Base-by-base conservation (phyloP, 2,329 filamentous ascomycete species). In the Fusarium heterosporum region DNA sequence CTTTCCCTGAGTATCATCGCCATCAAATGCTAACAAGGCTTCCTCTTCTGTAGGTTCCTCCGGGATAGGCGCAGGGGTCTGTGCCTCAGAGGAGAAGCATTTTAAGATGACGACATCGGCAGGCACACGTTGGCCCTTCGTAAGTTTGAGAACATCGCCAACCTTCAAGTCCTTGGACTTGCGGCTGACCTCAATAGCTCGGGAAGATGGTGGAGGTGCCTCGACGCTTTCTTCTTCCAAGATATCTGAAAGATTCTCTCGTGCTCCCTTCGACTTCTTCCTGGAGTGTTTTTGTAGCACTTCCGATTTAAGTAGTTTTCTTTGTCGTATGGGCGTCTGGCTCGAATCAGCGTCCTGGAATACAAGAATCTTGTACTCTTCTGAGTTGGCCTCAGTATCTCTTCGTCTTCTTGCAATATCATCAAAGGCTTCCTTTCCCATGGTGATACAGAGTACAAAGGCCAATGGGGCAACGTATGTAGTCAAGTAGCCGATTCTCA, bases 371-470 rank as follows among this genome's bases (percentile, higher is more conserved):
- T 87, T 90, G 74, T 97, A 98, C 55, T 89, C 88, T 76, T 99
- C 96, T 4, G 95, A 91, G 76, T 99, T 99, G 4, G 96, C 95
- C 78, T 99, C 96, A 16, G 90, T 91, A 77, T 99, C 96, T 74
- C 96, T 87, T 68, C 91, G 86, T 61, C 96, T 86, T 69, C 96
- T 84, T 53, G 89, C 91, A 72, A 99, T 92, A 77, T 99, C 96
- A 76, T 99, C 96, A 73, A 92, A 89, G 0, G 96, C 96, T 79
- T 99, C 96, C 77, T 99, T 99, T 17, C 93, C 94, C 73, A 99
- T 85, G 0, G 96, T 97, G 68, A 99, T 96, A 40, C 89, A 83
- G 40, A 99, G 86, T 62, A 99, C 96, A 78, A 97, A 97, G 1
- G 90, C 93, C 65, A 99, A 80, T 2, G 96, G 96, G 19, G 92